phyloP scores from a whole-genome alignment of 2,329 filamentous ascomycete genomes.

The Cercospora sojina region DNA sequence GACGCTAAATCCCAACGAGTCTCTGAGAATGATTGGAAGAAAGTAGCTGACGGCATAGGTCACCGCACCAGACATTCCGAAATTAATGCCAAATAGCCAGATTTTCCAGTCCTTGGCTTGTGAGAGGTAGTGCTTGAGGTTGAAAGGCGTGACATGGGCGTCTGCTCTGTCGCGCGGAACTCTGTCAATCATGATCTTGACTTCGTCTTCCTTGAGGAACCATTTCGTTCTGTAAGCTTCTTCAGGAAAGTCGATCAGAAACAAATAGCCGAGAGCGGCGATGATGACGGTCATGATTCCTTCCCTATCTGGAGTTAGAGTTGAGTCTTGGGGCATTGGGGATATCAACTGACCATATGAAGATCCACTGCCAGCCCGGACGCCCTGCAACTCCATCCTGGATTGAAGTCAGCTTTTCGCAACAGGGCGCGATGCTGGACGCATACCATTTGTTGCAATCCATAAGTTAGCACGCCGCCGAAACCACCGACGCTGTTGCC shows the following conservation, averaged over 20 bases:
- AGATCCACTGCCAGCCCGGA: constrained; percentile 4
- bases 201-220: constrained; percentile 16
- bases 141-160: constrained; percentile 39
- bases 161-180: constrained; percentile 20
- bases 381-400: constrained; percentile 2
- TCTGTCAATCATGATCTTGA: constrained; percentile 20
- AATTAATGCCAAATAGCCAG: constrained; percentile 54
- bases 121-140: constrained; percentile 42
- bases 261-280: not conserved
- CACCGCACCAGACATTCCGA: constrained; percentile 64
- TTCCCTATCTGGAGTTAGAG: constrained; percentile 1
- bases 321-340: not conserved
- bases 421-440: not conserved
- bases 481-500: constrained; percentile 6
- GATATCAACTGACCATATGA: constrained; percentile 17
- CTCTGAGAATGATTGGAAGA: constrained; percentile 68
- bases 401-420: not conserved
- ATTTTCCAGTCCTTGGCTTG: constrained; percentile 49
- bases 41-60: constrained; percentile 76
- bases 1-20: constrained; percentile 63
- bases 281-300: constrained; percentile 5
- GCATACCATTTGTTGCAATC: constrained; percentile 7
- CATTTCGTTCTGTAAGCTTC: constrained; percentile 18
- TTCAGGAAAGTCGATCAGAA: constrained; percentile 21
- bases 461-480: constrained; percentile 6